Evolutionary conservation across 441 rosid species (phyloP), one percentile per base, ranked within the genome.

Genomic region (Euphorbia corollata): DNA sequence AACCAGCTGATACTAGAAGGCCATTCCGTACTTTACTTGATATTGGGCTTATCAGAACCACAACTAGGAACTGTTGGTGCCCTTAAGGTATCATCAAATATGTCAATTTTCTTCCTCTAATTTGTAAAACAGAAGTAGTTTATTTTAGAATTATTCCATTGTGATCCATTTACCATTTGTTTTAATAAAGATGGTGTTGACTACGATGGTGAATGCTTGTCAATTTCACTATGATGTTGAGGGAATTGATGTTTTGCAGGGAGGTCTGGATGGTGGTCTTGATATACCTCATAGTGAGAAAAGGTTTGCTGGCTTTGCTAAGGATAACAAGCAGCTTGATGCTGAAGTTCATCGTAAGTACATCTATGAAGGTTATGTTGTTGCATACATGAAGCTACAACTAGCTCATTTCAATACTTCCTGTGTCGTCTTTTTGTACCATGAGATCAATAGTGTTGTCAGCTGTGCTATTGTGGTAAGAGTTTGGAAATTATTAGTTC

Each of bases 21-120:
- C 98, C 98, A 6, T 92, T 92, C 87, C 96, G 96, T 60, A 96
- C 97, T 58, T 88, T 92, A 58, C 98, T 92, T 70, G 98, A 92
- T 81, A 97, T 92, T 13, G 98, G 98, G 24, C 85, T 92, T 47
- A 39, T 90, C 75, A 86, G 81, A 73, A 92, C 98, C 47, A 92
- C 98, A 18, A 90, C 98, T 0, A 96, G 97, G 27, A 90, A 92
- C 75, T 87, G 89, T 75, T 4, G 93, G 96, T 73, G 95, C 92
- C 5, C 85, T 89, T 12, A 92, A 92, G 96, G 96, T 92, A 83
- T 61, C 38, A 56, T 16, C 2, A 3, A 36, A 16, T 27, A 16
- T 62, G 12, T 1, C 57, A 27, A 13, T 41, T 30, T 16, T 43
- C 59, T 2, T 16, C 43, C 12, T 9, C 23, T 38, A 34, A 22